Evolutionary conservation across 768 basidiomycete species (phyloP).

Genomic region (Saitozyma sp.): DNA sequence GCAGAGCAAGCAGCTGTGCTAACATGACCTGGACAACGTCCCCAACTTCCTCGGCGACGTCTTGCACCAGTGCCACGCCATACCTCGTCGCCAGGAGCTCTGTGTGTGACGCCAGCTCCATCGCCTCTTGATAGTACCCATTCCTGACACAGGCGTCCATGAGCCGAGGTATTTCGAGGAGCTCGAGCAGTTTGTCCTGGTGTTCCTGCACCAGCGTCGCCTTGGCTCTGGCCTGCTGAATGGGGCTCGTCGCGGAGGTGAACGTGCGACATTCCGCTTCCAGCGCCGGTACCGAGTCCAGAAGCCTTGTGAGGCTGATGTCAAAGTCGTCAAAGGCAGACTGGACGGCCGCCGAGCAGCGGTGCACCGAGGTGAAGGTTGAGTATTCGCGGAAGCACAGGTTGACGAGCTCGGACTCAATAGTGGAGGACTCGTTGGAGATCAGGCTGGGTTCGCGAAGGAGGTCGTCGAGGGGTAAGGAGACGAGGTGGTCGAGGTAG

Average conservation of each 20-base stretch:
- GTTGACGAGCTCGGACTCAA: constrained; percentile 84
- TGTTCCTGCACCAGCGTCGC: constrained; percentile 87
- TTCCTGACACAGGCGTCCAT: constrained; percentile 92
- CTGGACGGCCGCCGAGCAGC: constrained; percentile 71
- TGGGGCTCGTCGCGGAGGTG: constrained; percentile 66
- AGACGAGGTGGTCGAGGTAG: constrained; percentile 69
- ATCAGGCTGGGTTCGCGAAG: constrained; percentile 71
- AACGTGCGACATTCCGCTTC: constrained; percentile 73
- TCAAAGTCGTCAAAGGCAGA: constrained; percentile 73
- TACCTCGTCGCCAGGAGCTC: constrained; percentile 57
- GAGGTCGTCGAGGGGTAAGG: constrained; percentile 68
- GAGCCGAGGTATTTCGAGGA: constrained; percentile 84
- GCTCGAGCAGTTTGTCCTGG: constrained; percentile 85
- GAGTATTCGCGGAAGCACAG: constrained; percentile 88
- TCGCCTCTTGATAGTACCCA: constrained; percentile 86
- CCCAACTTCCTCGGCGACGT: constrained; percentile 59
- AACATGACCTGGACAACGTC: constrained; percentile 60
- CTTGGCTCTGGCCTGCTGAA: constrained; percentile 72
- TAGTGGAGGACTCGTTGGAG: constrained; percentile 77
- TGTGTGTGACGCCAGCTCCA: constrained; percentile 78
- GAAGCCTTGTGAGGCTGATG: constrained; percentile 67
- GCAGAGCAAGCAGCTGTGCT: constrained; percentile 69
- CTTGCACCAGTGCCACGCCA: constrained; percentile 58
- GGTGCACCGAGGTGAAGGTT: constrained; percentile 85
- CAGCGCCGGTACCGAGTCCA: constrained; percentile 68